Conservation (phyloP, 176 grass and related monocot genomes). For the Bonia amplexicaulis region DNA sequence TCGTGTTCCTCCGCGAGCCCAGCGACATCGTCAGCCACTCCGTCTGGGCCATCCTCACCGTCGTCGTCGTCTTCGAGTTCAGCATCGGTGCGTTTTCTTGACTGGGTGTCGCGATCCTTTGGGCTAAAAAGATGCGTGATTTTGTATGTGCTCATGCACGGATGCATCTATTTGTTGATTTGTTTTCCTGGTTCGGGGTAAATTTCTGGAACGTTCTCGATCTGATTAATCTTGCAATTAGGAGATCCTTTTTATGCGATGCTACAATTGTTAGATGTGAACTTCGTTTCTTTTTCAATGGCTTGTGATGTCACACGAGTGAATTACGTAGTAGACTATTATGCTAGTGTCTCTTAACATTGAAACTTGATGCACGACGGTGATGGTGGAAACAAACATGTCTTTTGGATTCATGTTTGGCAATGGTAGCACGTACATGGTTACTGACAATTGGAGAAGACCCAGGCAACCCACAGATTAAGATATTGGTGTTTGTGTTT, state of each 20-base stretch:
- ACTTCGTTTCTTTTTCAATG: background rate
- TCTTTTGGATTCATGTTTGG: background rate
- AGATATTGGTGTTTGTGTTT: background rate
- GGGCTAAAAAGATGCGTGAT: background rate
- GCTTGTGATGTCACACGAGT: background rate
- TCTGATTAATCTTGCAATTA: background rate
- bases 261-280: background rate
- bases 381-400: background rate
- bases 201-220: background rate
- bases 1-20: slow-evolving; percentile 78
- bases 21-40: slow-evolving; percentile 70
- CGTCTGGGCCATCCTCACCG: slow-evolving; percentile 95
- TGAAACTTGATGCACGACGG: background rate
- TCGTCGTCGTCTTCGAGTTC: slow-evolving; percentile 94
- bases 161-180: background rate
- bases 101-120: background rate
- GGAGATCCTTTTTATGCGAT: background rate
- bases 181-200: background rate
- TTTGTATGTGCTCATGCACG: background rate
- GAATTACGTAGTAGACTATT: background rate
- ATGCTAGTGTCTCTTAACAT: no score
- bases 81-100: slow-evolving; percentile 23
- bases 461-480: background rate
- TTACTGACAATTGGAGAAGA: background rate
- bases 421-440: background rate